These are phyloP conservation scores for Heimioporus sp. DNA, from an alignment of 768 basidiomycete genomes.

Conservation along the genomic window DNA sequence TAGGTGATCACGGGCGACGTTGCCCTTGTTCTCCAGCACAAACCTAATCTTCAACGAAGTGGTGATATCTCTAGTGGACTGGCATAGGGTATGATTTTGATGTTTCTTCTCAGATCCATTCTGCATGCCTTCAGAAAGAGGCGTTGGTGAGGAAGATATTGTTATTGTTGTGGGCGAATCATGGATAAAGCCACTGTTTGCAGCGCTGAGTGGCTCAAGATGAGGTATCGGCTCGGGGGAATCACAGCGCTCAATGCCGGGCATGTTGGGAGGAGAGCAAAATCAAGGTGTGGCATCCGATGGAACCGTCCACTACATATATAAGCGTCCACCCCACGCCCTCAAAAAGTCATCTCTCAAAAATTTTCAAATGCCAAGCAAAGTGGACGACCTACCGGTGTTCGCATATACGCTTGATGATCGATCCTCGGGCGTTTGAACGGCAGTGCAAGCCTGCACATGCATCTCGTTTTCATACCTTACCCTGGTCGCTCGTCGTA, in stretches of 20 bases:
- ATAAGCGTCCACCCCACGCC: no score
- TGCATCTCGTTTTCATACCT: no score
- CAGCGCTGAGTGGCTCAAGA: slow-evolving; percentile 22
- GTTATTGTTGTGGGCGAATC: not conserved
- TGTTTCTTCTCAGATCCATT: not conserved
- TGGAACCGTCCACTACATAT: no score
- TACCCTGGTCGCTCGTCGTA: no score
- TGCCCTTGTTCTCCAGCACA: slow-evolving; percentile 56
- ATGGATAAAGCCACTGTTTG: slow-evolving; percentile 10
- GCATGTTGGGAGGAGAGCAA: slow-evolving; percentile 8
- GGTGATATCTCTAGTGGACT: not conserved
- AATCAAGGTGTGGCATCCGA: not conserved
- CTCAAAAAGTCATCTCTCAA: no score
- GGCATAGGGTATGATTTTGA: not conserved
- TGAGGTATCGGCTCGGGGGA: slow-evolving; percentile 1
- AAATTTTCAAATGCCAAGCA: no score
- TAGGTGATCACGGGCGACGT: slow-evolving; percentile 62
- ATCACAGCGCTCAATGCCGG: slow-evolving; percentile 1
- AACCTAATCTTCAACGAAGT: slow-evolving; percentile 25
- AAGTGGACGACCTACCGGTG: no score
- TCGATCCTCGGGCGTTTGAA: no score
- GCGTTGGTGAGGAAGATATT: not conserved
- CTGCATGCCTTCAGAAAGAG: no score
- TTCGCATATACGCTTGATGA: no score
- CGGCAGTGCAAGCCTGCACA: no score